A percentile compares a stretch with the other conserved stretches of the same genome.
Conservation (phyloP, 202 grass and related monocot species). For the Zoysia matrella region DNA sequence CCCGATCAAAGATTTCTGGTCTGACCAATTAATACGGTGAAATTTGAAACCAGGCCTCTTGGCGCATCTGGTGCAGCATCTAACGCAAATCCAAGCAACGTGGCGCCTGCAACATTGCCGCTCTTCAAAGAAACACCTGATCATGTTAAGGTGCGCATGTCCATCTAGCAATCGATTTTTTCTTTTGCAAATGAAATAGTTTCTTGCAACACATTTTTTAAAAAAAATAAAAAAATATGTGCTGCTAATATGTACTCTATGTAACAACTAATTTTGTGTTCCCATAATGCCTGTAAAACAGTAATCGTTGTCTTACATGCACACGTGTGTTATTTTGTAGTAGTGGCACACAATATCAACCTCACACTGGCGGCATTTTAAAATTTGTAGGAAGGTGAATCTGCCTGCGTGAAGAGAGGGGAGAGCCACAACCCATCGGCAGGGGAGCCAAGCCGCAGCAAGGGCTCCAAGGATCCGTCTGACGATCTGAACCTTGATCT, state of each 20-base stretch:
- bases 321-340: too few species aligned
- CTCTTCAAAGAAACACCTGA: conserved; percentile 22
- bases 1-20: conserved; percentile 6
- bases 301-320: too few species aligned
- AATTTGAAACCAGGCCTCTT: conserved; percentile 1
- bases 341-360: neutral
- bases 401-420: neutral
- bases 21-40: neutral
- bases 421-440: neutral
- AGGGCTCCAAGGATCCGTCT: neutral
- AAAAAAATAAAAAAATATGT: too few species aligned
- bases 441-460: neutral
- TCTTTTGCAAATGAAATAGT: too few species aligned
- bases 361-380: neutral
- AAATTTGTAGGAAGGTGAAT: conserved; percentile 1
- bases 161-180: neutral
- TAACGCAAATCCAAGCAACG: neutral
- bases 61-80: neutral
- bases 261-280: too few species aligned
- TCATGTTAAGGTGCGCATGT: neutral
- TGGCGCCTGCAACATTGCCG: neutral
- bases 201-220: too few species aligned
- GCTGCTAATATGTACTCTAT: too few species aligned
- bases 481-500: conserved; percentile 7
- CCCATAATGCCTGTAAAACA: too few species aligned